Conservation (phyloP, 495 filamentous ascomycete genomes). For the Hypoxylon intermedium region DNA sequence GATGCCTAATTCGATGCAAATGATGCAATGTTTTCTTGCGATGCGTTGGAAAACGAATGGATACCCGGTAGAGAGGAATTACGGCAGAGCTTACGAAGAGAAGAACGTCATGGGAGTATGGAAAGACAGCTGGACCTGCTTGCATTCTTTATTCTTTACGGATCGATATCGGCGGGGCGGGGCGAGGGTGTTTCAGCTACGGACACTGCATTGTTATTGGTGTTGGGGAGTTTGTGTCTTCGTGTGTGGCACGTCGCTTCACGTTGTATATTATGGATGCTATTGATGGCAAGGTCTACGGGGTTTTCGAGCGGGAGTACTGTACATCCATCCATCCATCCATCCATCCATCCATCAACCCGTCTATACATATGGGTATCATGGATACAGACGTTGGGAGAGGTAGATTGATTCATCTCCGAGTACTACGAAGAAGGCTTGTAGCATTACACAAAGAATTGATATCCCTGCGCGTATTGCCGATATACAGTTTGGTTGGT, state of each 20-base stretch:
- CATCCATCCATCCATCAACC: too few relatives aligned
- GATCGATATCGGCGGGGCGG: background rate
- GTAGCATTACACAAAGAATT: constrained; percentile 1
- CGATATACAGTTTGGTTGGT: background rate
- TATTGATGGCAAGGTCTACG: background rate
- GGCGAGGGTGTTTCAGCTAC: background rate
- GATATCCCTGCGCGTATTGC: too few relatives aligned
- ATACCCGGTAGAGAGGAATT: constrained; percentile 14
- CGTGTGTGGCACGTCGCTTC: too few relatives aligned
- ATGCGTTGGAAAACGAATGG: background rate
- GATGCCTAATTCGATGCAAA: constrained; percentile 24
- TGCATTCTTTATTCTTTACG: background rate
- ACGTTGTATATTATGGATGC: background rate
- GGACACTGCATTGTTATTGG: background rate
- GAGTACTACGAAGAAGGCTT: background rate
- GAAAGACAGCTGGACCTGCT: background rate
- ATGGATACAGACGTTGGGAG: background rate
- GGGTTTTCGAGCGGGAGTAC: background rate
- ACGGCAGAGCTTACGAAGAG: background rate
- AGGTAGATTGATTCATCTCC: background rate
- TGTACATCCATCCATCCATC: too few relatives aligned
- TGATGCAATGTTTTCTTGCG: background rate
- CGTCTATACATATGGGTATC: too few relatives aligned
- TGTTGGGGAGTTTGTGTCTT: background rate
- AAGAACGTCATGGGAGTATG: background rate